These are phyloP conservation scores for Calonectria ilicicola DNA, from an alignment of 2,329 filamentous ascomycete species.

Conservation along the genomic window DNA sequence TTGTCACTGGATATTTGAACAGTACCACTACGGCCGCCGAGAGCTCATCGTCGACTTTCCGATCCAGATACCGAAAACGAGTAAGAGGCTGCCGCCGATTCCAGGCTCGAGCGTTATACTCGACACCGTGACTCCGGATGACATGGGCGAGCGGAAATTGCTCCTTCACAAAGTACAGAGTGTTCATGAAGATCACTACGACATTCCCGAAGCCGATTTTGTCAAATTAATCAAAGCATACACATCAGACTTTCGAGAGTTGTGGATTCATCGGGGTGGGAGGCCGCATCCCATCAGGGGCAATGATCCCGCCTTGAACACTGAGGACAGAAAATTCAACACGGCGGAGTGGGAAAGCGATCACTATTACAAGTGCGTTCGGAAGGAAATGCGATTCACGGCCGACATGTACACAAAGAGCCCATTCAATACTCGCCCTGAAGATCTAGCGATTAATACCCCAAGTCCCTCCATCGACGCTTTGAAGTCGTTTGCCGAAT, in stretches of 20 bases:
- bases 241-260: slow-evolving; percentile 17
- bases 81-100: slow-evolving; percentile 44
- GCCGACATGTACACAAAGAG: slow-evolving; percentile 7
- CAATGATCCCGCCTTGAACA: neutral
- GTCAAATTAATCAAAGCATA: slow-evolving; percentile 28
- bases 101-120: slow-evolving; percentile 19
- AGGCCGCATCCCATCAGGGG: neutral
- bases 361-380: slow-evolving; percentile 50
- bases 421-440: slow-evolving; percentile 4
- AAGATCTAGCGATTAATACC: neutral
- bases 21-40: slow-evolving; percentile 47
- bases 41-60: slow-evolving; percentile 44
- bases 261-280: slow-evolving; percentile 13
- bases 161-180: slow-evolving; percentile 23
- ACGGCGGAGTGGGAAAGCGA: slow-evolving; percentile 50
- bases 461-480: slow-evolving; percentile 20
- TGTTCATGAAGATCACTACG: slow-evolving; percentile 42
- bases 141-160: slow-evolving; percentile 30
- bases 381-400: slow-evolving; percentile 36
- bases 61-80: slow-evolving; percentile 30
- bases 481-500: slow-evolving; percentile 45
- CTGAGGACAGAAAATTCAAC: slow-evolving; percentile 40
- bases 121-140: neutral
- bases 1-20: slow-evolving; percentile 49
- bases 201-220: slow-evolving; percentile 30